Base-by-base conservation (phyloP, 2,329 filamentous ascomycete species). In the Phaeosphaeria sp. region DNA sequence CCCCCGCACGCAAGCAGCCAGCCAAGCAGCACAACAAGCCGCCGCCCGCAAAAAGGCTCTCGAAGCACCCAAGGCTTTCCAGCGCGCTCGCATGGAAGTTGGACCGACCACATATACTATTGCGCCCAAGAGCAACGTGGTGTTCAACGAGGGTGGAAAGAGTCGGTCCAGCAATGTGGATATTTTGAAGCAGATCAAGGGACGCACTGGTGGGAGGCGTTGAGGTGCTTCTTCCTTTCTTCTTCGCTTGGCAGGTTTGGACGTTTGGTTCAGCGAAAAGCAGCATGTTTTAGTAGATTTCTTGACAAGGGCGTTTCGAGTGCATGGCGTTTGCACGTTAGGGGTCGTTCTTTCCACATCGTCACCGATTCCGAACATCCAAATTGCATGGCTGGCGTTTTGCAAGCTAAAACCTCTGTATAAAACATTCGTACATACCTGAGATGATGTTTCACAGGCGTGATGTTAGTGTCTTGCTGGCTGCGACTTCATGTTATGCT, bases 61-160 rank as follows among this genome's bases (percentile, higher is more conserved):
- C 59, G 83, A 84, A 59, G 81, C 80, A 46, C 84, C 84, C 20
- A 80, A 79, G 50, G 75, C 81, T 36, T 81, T 80, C 62, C 87
- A 88, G 65, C 82, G 87, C 67, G 87, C 87, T 30, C 81, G 86
- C 57, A 81, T 85, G 62, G 83, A 88, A 62, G 81, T 81, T 47
- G 83, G 82, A n/a, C 80, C 85, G 36, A 84, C 84, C 49, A 87
- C 83, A 21, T 89, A 89, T 71, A 86, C 82, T 5, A 82, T 89
- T 63, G 87, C 86, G 48, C 87, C 87, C n/a, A 84, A 83, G 71
- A 86, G 82, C 72, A 86, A 82, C 46, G 73, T 80, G 27, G 59
- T 68, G 1, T 73, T 71, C 66, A 72, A 73, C 53, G 71, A 74
- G 50, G 63, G 69, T 23, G 66, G 64, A 36, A 67, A 69, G 52